phyloP scores from a whole-genome alignment of 352 stramenopile genomes.

The Aphanomyces euteiches region DNA sequence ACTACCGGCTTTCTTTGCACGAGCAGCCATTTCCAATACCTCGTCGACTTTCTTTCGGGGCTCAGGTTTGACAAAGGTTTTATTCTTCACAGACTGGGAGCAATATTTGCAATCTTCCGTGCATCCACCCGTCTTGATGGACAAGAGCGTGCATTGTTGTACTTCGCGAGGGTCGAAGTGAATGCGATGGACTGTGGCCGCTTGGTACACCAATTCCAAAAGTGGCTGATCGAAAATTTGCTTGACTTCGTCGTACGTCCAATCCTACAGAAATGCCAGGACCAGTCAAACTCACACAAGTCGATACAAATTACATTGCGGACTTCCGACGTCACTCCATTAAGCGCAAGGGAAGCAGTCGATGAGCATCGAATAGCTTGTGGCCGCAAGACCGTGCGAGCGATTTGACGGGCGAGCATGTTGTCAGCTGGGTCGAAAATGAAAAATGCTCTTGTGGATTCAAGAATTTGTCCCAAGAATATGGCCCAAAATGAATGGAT shows the following conservation, averaged over 20 bases:
- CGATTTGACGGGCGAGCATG: constrained; percentile 19
- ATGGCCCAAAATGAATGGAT: neutral
- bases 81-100: constrained; percentile 94
- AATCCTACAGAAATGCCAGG: constrained; percentile 56
- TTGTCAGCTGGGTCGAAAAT: constrained; percentile 23
- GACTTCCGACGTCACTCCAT: constrained; percentile 59
- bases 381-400: constrained; percentile 7
- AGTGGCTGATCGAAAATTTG: constrained; percentile 93
- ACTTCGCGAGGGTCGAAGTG: constrained; percentile 97
- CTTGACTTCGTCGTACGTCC: constrained; percentile 94
- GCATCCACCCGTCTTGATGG: constrained; percentile 96
- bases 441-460: constrained; percentile 1
- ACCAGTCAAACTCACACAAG: neutral
- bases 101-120: constrained; percentile 95
- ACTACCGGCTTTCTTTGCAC: constrained; percentile 94
- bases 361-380: constrained; percentile 8
- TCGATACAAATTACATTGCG: constrained; percentile 40
- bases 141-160: constrained; percentile 96
- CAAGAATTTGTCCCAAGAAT: neutral
- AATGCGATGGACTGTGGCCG: constrained; percentile 95
- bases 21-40: constrained; percentile 91
- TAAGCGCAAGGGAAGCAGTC: constrained; percentile 51
- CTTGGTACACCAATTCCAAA: constrained; percentile 96
- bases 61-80: constrained; percentile 98
- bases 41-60: constrained; percentile 96